phyloP scores from a whole-genome alignment of 140 eudicot species.

The Anethum foeniculum region DNA sequence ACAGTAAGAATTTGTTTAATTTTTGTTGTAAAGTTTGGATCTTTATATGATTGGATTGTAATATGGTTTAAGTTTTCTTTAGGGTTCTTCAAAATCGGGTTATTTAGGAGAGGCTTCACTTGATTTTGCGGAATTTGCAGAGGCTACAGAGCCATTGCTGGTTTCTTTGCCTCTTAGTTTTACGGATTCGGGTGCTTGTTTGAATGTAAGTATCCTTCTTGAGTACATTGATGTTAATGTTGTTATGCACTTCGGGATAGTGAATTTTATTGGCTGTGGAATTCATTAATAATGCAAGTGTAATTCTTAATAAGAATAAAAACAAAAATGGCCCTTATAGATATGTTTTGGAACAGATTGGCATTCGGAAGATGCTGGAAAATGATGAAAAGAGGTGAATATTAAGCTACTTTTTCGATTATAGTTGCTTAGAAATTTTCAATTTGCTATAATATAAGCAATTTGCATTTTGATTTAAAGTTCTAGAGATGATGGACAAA shows the following conservation, averaged over 20 bases:
- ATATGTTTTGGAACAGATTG: slow-evolving; percentile 43
- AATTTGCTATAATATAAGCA: not conserved
- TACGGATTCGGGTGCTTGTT: slow-evolving; percentile 55
- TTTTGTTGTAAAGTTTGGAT: not conserved
- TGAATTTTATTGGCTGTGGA: not conserved
- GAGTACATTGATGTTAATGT: not conserved
- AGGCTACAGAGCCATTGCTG: slow-evolving; percentile 44
- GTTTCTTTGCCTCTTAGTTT: slow-evolving; percentile 66
- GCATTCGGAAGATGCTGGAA: slow-evolving; percentile 65
- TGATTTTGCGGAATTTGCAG: slow-evolving; percentile 79
- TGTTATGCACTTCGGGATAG: not conserved
- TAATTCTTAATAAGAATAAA: not conserved
- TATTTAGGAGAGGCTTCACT: slow-evolving; percentile 69
- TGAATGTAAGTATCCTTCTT: slow-evolving; percentile 52
- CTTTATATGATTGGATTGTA: not conserved
- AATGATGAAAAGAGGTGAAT: slow-evolving; percentile 58
- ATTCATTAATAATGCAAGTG: not conserved
- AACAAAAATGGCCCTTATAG: not conserved
- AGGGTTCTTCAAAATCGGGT: slow-evolving; percentile 88
- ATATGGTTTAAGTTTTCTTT: slow-evolving; percentile 18
- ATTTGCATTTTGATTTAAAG: not conserved
- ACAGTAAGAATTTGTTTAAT: slow-evolving; percentile 35
- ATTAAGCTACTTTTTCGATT: not conserved
- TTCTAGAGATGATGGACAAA: slow-evolving; percentile 50
- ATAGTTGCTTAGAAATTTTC: not conserved